These are phyloP conservation scores for Sarocladium oryzae DNA, from an alignment of 2,329 filamentous ascomycete species.

Conservation along the genomic window DNA sequence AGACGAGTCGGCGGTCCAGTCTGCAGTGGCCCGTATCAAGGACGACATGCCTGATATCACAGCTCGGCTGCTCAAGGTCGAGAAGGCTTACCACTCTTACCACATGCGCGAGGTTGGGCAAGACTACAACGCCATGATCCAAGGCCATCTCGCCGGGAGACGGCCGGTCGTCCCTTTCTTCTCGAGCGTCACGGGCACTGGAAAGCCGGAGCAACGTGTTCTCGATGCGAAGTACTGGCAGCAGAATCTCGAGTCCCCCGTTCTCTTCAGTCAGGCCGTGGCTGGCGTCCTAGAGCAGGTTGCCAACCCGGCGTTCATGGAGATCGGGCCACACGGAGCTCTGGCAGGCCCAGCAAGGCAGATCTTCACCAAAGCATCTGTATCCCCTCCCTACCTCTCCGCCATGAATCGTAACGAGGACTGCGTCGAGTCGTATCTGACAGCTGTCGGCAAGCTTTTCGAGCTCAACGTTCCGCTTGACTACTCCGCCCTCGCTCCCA, in stretches of 20 bases:
- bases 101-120: conserved; percentile 24
- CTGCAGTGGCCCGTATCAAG: conserved; percentile 22
- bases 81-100: conserved; percentile 37
- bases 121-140: conserved; percentile 15
- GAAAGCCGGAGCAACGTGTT: neutral
- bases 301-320: conserved; percentile 21
- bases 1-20: conserved; percentile 18
- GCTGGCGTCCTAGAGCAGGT: conserved; percentile 12
- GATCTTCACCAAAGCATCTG: neutral
- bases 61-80: conserved; percentile 27
- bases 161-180: no score
- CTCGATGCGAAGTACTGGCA: conserved; percentile 13
- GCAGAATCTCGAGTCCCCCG: conserved; percentile 13
- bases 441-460: neutral
- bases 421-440: neutral
- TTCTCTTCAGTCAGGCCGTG: conserved; percentile 12
- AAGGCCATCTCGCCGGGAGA: neutral
- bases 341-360: no score
- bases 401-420: neutral
- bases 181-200: no score
- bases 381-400: neutral
- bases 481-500: neutral
- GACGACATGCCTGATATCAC: conserved; percentile 19
- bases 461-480: conserved; percentile 4
- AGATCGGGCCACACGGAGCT: no score